A percentile compares a stretch with the other conserved stretches of the same genome.
These are phyloP conservation scores for Xanthoceras sorbifolium DNA, from an alignment of 345 rosid species.

Conservation along the genomic window DNA sequence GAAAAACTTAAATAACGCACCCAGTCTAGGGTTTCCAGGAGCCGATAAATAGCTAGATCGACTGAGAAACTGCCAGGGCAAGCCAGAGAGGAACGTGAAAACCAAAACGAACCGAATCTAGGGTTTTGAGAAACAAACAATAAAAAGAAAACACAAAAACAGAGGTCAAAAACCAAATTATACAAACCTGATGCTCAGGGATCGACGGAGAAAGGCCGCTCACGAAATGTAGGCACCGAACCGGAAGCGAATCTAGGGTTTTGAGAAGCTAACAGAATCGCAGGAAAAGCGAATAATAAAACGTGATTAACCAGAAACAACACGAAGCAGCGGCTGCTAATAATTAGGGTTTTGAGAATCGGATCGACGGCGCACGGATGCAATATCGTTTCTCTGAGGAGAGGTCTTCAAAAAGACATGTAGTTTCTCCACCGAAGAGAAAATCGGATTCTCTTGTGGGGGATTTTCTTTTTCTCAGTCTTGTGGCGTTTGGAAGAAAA, in stretches of 20 bases:
- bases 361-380: background rate
- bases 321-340: background rate
- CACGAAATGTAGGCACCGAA: background rate
- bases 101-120: slow-evolving; percentile 14
- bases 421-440: background rate
- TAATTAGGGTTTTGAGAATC: background rate
- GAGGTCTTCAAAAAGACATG: background rate
- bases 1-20: background rate
- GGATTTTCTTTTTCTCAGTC: slow-evolving; percentile 22
- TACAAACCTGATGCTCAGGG: background rate
- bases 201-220: background rate
- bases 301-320: background rate
- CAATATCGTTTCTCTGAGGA: background rate
- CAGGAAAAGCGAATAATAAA: background rate
- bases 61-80: background rate
- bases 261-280: background rate
- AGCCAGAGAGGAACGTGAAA: background rate
- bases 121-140: slow-evolving; percentile 2
- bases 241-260: background rate
- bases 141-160: background rate
- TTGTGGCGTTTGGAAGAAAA: slow-evolving; percentile 29
- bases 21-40: background rate
- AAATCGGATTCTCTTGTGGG: background rate
- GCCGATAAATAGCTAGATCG: background rate
- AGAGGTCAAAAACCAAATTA: background rate